Evolutionary conservation across 2,329 filamentous ascomycete genomes (phyloP).

Genomic region (Cryphonectria parasitica): DNA sequence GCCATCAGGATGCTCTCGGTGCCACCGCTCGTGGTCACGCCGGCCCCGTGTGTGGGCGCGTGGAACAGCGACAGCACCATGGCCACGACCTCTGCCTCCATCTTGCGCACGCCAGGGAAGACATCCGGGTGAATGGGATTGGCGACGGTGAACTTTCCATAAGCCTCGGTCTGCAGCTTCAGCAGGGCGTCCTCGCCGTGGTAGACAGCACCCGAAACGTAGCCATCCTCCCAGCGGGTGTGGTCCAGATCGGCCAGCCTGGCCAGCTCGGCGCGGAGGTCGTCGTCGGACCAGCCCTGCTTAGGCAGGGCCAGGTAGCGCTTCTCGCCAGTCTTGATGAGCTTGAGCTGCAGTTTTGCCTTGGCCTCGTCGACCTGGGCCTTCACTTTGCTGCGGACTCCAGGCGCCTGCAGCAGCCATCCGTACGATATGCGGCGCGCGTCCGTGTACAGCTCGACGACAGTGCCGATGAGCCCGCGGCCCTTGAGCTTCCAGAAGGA

Average conservation of each 20-base stretch:
- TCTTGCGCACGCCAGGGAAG: constrained; percentile 96
- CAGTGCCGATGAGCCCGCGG: constrained; percentile 80
- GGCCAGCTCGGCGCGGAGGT: constrained; percentile 78
- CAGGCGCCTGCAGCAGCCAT: constrained; percentile 82
- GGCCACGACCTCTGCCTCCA: constrained; percentile 97
- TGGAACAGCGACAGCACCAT: constrained; percentile 94
- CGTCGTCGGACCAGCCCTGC: constrained; percentile 80
- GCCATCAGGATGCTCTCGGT: constrained; percentile 98
- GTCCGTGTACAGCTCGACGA: constrained; percentile 73
- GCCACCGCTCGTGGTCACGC: constrained; percentile 88
- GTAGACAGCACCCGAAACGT: constrained; percentile 93
- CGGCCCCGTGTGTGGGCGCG: constrained; percentile 80
- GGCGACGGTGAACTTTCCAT: constrained; percentile 89
- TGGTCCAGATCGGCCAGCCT: constrained; percentile 85
- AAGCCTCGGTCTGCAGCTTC: constrained; percentile 87
- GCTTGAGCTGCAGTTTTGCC: constrained; percentile 79
- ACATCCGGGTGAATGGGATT: constrained; percentile 99
- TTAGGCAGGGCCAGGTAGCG: constrained; percentile 78
- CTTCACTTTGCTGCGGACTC: constrained; percentile 83
- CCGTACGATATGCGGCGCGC: constrained; percentile 77
- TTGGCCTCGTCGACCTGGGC: constrained; percentile 82
- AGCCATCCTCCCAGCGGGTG: constrained; percentile 94
- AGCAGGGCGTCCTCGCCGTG: constrained; percentile 85
- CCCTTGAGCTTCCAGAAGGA: constrained; percentile 84
- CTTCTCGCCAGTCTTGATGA: constrained; percentile 74